Base-by-base conservation (phyloP, 2,329 filamentous ascomycete species). In the Coleophoma crateriformis region DNA sequence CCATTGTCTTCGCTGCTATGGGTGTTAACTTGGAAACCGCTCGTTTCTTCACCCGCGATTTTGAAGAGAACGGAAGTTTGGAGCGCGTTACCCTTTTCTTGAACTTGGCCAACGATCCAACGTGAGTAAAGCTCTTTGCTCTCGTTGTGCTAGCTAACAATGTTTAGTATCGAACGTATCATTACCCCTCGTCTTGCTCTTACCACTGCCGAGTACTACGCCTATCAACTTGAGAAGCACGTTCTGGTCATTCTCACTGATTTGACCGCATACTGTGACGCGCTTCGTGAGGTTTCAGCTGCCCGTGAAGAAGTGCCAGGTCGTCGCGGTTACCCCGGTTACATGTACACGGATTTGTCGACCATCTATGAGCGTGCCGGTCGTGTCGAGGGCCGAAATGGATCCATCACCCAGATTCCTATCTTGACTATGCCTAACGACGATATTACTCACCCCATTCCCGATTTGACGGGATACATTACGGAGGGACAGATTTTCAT, bases 341-440 rank as follows among this genome's bases (percentile, higher is more conserved):
- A 99, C 81, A 99, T 99, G 94, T 99, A 99, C 79, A 99, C 94
- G 61, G 95, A 99, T 83, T 88, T 99, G 84, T 96, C 94, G 52
- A 99, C 94, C 67, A 96, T 99, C 64, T 99, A 99, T 79, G 94
- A 99, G 75, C 91, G 94, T 76, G 94, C 94, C 61, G 94, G 94
- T 66, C 94, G 94, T 87, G 94, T 99, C 46, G 79, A 90, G 65
- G 95, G 95, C 62, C 88, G 95, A 62, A 96, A 97, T 65, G 94
- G 95, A 53, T 99, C 94, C 63, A 99, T 99, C 64, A 99, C 95
- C 17, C 94, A 99, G 75, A 96, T 99, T 64, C 94, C 94, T 53
- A 99, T 99, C 68, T 72, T 99, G 73, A 96, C 94, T 61, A 99
- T 99, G 94, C 94, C 94, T 65, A 99, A 99, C 82, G 92, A 99